A percentile compares a stretch with the other conserved stretches of the same genome.
phyloP scores from a whole-genome alignment of 352 stramenopile species.

The Globisporangium rhizosaccharum region DNA sequence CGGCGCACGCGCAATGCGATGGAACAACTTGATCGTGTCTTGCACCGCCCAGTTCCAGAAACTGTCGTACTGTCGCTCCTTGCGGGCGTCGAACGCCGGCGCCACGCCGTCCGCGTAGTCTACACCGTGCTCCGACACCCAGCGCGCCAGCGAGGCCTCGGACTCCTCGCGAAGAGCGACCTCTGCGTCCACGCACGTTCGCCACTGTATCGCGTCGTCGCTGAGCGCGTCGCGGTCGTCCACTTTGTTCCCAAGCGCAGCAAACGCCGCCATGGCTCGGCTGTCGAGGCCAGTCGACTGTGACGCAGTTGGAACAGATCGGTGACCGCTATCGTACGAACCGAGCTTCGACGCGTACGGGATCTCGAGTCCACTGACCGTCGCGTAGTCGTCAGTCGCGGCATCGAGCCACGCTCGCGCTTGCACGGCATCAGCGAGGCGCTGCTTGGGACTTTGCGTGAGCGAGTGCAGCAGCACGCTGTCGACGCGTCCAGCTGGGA shows the following conservation, averaged over 20 bases:
- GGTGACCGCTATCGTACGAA: conserved; percentile 21
- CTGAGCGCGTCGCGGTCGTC: conserved; percentile 27
- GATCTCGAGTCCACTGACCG: conserved; percentile 51
- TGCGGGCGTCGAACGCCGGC: conserved; percentile 60
- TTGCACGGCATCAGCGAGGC: conserved; percentile 50
- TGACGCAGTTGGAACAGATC: too few species aligned
- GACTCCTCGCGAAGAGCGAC: conserved; percentile 43
- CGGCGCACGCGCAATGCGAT: conserved; percentile 28
- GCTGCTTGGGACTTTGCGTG: conserved; percentile 63
- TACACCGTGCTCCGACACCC: conserved; percentile 54
- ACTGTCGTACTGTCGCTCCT: conserved; percentile 72
- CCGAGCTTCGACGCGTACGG: conserved; percentile 39
- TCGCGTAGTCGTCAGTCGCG: conserved; percentile 73
- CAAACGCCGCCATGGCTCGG: too few species aligned
- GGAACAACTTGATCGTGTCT: conserved; percentile 63
- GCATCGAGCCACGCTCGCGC: conserved; percentile 79
- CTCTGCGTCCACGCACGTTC: conserved; percentile 46
- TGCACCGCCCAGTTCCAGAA: conserved; percentile 82
- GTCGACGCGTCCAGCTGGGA: conserved; percentile 68
- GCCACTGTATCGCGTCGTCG: conserved; percentile 45
- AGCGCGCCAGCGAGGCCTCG: conserved; percentile 44
- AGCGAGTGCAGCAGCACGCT: conserved; percentile 75
- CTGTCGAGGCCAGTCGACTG: too few species aligned
- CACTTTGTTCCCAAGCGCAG: neutral
- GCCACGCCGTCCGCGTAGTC: conserved; percentile 47